phyloP scores from a whole-genome alignment of 163 green algal species.

The Prototheca wickerhamii region DNA sequence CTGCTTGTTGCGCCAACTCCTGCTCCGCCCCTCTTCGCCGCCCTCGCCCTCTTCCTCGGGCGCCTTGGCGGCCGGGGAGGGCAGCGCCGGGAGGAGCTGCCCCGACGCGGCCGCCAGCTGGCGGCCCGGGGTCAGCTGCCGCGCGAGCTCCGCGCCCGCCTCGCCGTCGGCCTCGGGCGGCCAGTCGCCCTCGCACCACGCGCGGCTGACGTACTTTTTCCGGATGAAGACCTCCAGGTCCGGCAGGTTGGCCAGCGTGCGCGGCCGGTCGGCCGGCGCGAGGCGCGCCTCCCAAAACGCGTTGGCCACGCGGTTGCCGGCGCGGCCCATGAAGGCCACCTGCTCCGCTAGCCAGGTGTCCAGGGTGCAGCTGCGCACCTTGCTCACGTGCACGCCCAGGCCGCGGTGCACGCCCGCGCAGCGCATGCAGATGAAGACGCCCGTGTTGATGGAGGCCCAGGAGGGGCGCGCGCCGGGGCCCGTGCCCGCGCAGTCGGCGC shows the following conservation, averaged over 20 bases:
- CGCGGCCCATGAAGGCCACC: slow-evolving; percentile 55
- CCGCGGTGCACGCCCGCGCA: slow-evolving; percentile 63
- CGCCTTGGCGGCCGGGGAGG: neutral
- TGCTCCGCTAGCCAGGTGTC: slow-evolving; percentile 79
- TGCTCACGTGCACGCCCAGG: slow-evolving; percentile 61
- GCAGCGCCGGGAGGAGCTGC: neutral
- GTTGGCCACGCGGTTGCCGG: slow-evolving; percentile 63
- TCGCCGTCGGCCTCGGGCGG: slow-evolving; percentile 6
- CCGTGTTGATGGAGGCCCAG: slow-evolving; percentile 64
- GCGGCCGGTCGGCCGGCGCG: slow-evolving; percentile 8
- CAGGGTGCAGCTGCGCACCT: slow-evolving; percentile 62
- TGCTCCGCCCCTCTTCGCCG: too few relatives aligned
- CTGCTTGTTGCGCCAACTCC: too few relatives aligned
- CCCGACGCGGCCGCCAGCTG: neutral
- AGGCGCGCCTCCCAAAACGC: slow-evolving; percentile 55
- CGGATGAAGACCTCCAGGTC: slow-evolving; percentile 66
- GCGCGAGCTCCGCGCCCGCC: neutral
- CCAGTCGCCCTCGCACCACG: slow-evolving; percentile 29
- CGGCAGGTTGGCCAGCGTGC: slow-evolving; percentile 3
- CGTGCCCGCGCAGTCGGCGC: slow-evolving; percentile 30
- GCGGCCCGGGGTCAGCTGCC: neutral
- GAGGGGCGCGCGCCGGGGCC: slow-evolving; percentile 27
- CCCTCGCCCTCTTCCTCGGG: too few relatives aligned
- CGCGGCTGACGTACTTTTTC: slow-evolving; percentile 49
- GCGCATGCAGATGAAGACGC: slow-evolving; percentile 69